Evolutionary conservation across 768 basidiomycete genomes (phyloP), one percentile per base, ranked within the genome.

Genomic region (Lentinula lateritia): DNA sequence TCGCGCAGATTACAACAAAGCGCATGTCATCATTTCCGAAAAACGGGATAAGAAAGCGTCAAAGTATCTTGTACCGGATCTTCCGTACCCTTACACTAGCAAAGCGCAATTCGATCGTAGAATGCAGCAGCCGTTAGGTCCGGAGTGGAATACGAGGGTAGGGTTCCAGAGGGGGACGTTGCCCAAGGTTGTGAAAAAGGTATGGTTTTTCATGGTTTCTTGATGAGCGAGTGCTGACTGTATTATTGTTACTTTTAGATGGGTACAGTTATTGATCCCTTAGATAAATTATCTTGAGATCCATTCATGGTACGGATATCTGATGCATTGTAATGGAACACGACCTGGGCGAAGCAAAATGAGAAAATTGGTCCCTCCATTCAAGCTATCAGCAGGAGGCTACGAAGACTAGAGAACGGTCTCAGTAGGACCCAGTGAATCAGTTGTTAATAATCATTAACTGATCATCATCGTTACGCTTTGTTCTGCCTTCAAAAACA

Each of bases 11-110:
- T 88, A 87, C 68, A 80, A 80, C 63, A 93, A 93, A 69, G 81
- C 87, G 10, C 89, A 97, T 70, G 84, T 98, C 69, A 97, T 99
- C 77, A 92, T 99, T 68, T 94, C 93, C 1, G 96, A 99, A 74
- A 93, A 90, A 74, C 87, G 88, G 62, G 96, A 98, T 76, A 93
- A 93, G 76, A 97, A 97, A 72, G 95, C 92, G 0, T 77, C 85
- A 15, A 92, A 93, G 74, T 98, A 95, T 72, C 80, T 87, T 62
- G 86, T 94, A 59, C 91, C 90, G 73, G 95, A 98, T 71, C 74
- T 99, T 50, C 97, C 97, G 2, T 90, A 90, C 74, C 97, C 96
- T 3, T 98, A 94, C 70, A 98, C 96, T 8, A 92, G 89, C 73
- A 87, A 87, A 61, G 92, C 89, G 3, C 97, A 98, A 76, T 98